Evolutionary conservation across 768 basidiomycete species (phyloP).

Genomic region (Rhizopogon vinicolor): DNA sequence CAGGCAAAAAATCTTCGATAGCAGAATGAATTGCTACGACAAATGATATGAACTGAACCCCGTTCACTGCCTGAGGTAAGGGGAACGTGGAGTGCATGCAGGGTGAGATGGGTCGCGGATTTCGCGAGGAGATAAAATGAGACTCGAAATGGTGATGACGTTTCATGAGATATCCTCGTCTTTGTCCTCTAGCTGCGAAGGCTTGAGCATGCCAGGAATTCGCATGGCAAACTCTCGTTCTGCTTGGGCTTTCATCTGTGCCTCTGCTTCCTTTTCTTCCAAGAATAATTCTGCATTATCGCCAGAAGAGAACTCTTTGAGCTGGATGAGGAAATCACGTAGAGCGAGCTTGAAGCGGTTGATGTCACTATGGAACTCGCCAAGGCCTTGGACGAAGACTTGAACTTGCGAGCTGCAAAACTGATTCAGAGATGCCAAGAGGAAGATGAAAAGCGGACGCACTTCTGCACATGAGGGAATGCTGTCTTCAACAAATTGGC

Average conservation of each 20-base stretch:
- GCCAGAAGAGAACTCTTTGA: conserved; percentile 92
- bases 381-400: conserved; percentile 61
- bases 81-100: conserved; percentile 9
- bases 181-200: conserved; percentile 90
- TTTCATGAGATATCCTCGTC: conserved; percentile 67
- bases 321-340: conserved; percentile 95
- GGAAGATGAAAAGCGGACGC: conserved; percentile 22
- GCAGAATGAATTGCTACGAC: conserved; percentile 19
- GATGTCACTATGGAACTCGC: conserved; percentile 73
- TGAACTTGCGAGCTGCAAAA: conserved; percentile 59
- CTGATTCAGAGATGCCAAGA: conserved; percentile 7
- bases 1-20: conserved; percentile 23
- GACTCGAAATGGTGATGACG: conserved; percentile 21
- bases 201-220: conserved; percentile 98
- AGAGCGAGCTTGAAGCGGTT: conserved; percentile 91
- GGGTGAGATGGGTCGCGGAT: conserved; percentile 1
- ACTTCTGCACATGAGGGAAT: conserved; percentile 91
- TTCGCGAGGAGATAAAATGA: conserved; percentile 23
- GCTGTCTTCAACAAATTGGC: conserved; percentile 82
- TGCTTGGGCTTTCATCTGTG: conserved; percentile 68
- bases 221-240: conserved; percentile 88
- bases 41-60: conserved; percentile 16
- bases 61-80: conserved; percentile 16
- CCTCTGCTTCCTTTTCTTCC: conserved; percentile 92
- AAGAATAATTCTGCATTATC: conserved; percentile 90